Evolutionary conservation across 306 rosid species (phyloP).

Genomic region (Dalbergia cultrata): DNA sequence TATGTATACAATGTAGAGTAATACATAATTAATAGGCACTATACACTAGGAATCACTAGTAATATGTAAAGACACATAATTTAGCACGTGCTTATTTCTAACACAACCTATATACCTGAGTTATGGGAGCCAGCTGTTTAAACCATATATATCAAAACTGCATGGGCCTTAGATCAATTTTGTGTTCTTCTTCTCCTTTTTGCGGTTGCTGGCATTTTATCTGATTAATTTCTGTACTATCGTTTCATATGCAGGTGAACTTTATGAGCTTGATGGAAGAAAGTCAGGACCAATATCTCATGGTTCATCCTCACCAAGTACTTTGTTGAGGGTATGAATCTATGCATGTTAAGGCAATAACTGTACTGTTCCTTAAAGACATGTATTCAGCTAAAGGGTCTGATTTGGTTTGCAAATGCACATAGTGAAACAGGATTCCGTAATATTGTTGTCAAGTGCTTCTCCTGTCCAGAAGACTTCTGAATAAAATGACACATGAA

Average conservation of each 20-base stretch:
- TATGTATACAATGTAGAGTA: too few species aligned
- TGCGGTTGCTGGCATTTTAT: not conserved
- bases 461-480: not conserved
- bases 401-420: constrained; percentile 32
- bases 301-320: constrained; percentile 74
- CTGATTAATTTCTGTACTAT: constrained; percentile 19
- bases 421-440: not conserved
- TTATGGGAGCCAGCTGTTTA: not conserved
- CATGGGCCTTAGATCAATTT: constrained; percentile 3
- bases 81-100: too few species aligned
- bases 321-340: constrained; percentile 68
- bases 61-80: too few species aligned
- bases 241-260: constrained; percentile 58
- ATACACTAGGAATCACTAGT: too few species aligned
- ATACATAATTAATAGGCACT: too few species aligned
- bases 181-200: not conserved
- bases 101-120: not conserved
- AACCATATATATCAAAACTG: not conserved
- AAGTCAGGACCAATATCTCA: constrained; percentile 80
- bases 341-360: constrained; percentile 7
- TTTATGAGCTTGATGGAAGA: constrained; percentile 95
- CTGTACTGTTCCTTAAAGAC: constrained; percentile 17
- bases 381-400: not conserved
- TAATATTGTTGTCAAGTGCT: not conserved
- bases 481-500: constrained; percentile 20